Conservation (phyloP, 1,284 basidiomycete species). For the Afroboletus lepidellus region DNA sequence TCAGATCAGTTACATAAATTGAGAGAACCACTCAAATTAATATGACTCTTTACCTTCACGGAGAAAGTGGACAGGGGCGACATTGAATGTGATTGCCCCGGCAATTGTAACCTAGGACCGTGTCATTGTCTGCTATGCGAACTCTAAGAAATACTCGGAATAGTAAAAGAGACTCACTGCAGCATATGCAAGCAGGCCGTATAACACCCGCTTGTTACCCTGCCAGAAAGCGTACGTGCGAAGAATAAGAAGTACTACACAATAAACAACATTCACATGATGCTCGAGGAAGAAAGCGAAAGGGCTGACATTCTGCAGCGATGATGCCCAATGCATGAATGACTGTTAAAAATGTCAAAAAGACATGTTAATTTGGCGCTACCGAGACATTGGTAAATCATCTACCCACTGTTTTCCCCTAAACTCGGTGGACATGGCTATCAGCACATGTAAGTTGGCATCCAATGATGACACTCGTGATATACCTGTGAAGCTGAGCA, state of each 20-base stretch:
- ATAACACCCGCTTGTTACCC: conserved; percentile 13
- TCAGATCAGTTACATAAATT: background rate
- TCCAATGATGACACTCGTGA: background rate
- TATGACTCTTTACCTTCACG: background rate
- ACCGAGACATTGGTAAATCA: background rate
- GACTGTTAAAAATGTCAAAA: conserved; percentile 7
- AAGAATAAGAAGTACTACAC: conserved; percentile 17
- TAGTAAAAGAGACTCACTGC: background rate
- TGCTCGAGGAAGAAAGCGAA: background rate
- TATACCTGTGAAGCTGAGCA: conserved; percentile 8
- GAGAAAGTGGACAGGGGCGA: conserved; percentile 4
- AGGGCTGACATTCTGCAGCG: conserved; percentile 15
- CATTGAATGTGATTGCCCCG: background rate
- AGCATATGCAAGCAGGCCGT: conserved; percentile 10
- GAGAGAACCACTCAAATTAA: too few species aligned
- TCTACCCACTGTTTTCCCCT: conserved; percentile 6
- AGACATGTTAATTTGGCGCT: background rate
- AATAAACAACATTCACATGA: background rate
- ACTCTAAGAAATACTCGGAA: background rate
- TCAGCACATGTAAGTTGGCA: background rate
- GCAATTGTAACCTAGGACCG: background rate
- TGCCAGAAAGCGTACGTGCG: conserved; percentile 26
- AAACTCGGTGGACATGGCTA: conserved; percentile 3
- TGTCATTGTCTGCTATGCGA: background rate
- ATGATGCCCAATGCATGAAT: conserved; percentile 16